Evolutionary conservation across 1,284 basidiomycete species (phyloP).

Genomic region (Puccinia coronata): DNA sequence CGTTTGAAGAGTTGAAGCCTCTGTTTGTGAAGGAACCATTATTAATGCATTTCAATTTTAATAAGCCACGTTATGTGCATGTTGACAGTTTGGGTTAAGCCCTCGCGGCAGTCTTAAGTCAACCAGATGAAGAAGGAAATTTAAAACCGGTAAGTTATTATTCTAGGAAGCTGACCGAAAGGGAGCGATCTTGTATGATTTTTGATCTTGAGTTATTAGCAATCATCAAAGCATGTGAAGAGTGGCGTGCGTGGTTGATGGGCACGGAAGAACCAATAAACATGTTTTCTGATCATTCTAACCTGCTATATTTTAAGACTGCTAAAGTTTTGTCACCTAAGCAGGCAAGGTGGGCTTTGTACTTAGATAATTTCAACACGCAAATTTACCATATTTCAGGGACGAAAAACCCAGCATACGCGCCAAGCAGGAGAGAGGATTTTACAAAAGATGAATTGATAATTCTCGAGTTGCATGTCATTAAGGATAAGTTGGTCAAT

Average conservation of each 20-base stretch:
- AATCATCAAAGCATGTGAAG: not conserved
- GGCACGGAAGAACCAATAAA: not conserved
- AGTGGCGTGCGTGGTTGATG: conserved; percentile 12
- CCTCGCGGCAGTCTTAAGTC: too few species aligned
- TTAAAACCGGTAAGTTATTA: conserved; percentile 8
- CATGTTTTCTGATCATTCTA: conserved; percentile 24
- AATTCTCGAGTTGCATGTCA: not conserved
- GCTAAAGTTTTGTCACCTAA: not conserved
- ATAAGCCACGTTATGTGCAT: too few species aligned
- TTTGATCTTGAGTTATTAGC: conserved; percentile 32
- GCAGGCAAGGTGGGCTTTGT: conserved; percentile 8
- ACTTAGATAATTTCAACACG: conserved; percentile 10
- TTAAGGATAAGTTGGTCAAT: not conserved
- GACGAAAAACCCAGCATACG: conserved; percentile 6
- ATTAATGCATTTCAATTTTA: too few species aligned
- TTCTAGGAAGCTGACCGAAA: not conserved
- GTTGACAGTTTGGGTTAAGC: too few species aligned
- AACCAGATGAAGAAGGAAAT: too few species aligned
- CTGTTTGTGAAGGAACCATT: too few species aligned
- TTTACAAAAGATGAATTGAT: not conserved
- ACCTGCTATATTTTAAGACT: conserved; percentile 30
- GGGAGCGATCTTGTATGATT: not conserved
- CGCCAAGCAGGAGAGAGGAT: not conserved
- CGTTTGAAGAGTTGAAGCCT: too few species aligned
- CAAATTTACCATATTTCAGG: conserved; percentile 11